Evolutionary conservation across 768 basidiomycete genomes (phyloP).

Genomic region (Gloeopeniophorella convolvens): DNA sequence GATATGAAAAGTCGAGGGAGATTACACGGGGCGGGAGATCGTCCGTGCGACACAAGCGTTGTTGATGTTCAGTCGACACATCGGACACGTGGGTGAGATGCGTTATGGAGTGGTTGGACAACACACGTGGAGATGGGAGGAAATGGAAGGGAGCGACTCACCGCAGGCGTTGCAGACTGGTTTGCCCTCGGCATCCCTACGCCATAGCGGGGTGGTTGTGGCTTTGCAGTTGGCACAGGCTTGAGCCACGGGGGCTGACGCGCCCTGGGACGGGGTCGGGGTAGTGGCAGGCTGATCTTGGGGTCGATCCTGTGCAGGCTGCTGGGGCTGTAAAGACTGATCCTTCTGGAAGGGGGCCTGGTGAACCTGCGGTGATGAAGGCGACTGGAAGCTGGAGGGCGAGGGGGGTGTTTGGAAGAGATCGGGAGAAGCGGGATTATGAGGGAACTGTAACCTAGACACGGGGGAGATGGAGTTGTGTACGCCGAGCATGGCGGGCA

Average conservation of each 20-base stretch:
- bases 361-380: slow-evolving; percentile 13
- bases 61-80: slow-evolving; percentile 12
- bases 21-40: slow-evolving; percentile 8
- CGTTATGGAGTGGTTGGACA: slow-evolving; percentile 24
- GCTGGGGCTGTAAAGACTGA: slow-evolving; percentile 10
- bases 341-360: slow-evolving; percentile 7
- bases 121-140: slow-evolving; percentile 29
- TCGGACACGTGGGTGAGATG: slow-evolving; percentile 34
- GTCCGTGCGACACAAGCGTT: slow-evolving; percentile 23
- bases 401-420: slow-evolving; percentile 17
- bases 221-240: slow-evolving; percentile 70
- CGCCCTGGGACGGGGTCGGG: slow-evolving; percentile 12
- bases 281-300: slow-evolving; percentile 7
- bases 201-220: slow-evolving; percentile 77
- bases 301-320: slow-evolving; percentile 15
- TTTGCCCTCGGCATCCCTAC: slow-evolving; percentile 74
- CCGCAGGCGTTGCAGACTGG: slow-evolving; percentile 88
- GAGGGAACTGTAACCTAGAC: slow-evolving; percentile 17
- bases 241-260: background rate
- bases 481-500: slow-evolving; percentile 14
- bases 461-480: slow-evolving; percentile 17
- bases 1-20: slow-evolving; percentile 18
- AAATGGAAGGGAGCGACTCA: slow-evolving; percentile 43
- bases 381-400: slow-evolving; percentile 13
- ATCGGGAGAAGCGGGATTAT: slow-evolving; percentile 16